Evolutionary conservation across 2,329 filamentous ascomycete genomes (phyloP).

Genomic region (Fonsecaea monophora): DNA sequence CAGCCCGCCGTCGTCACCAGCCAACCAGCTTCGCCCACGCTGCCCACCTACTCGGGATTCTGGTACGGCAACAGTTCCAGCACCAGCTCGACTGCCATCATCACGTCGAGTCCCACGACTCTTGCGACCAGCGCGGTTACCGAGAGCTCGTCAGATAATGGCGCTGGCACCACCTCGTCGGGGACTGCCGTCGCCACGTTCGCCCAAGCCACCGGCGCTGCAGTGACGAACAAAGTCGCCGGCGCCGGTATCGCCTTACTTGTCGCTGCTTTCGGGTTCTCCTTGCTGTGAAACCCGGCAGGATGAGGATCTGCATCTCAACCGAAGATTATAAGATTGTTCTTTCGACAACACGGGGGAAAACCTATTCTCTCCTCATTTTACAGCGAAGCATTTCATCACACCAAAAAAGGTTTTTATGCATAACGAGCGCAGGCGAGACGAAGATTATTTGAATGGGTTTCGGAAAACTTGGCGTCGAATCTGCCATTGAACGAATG

Average conservation of each 20-base stretch:
- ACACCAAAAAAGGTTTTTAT: neutral
- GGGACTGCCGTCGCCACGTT: conserved; percentile 37
- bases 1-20: conserved; percentile 45
- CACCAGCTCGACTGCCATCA: conserved; percentile 48
- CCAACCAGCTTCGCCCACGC: conserved; percentile 44
- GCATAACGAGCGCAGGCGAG: neutral
- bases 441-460: neutral
- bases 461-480: neutral
- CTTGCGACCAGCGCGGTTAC: conserved; percentile 43
- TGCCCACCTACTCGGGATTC: conserved; percentile 43
- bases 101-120: conserved; percentile 18
- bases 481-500: neutral
- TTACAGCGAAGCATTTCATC: neutral
- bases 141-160: conserved; percentile 9
- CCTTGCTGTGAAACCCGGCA: conserved; percentile 26
- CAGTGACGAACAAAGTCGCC: conserved; percentile 47
- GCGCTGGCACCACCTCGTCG: conserved; percentile 15
- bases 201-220: conserved; percentile 48
- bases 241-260: conserved; percentile 52
- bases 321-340: neutral
- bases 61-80: conserved; percentile 30
- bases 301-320: neutral
- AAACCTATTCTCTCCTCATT: neutral
- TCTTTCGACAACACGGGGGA: neutral
- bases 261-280: conserved; percentile 44